A percentile compares a stretch with the other conserved stretches of the same genome.
Conservation (phyloP, 2,329 filamentous ascomycete species). For the Fusarium phyllophilum region DNA sequence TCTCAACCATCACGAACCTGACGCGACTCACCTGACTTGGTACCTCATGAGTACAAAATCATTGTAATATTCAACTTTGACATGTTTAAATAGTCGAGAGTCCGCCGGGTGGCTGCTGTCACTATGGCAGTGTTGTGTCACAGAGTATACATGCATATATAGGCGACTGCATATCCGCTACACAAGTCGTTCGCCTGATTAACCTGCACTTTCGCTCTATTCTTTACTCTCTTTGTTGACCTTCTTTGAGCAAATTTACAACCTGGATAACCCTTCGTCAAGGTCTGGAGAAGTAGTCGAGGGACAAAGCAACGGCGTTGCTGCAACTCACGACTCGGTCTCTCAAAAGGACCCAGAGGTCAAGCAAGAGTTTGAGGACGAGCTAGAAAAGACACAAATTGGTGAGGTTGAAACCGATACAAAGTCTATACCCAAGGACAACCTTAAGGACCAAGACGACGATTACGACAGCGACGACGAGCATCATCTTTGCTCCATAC, state of each 20-base stretch:
- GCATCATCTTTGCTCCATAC: slow-evolving; percentile 31
- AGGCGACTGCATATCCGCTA: slow-evolving; percentile 28
- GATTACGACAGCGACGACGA: slow-evolving; percentile 36
- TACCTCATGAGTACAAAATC: slow-evolving; percentile 2
- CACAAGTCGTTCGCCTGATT: slow-evolving; percentile 10
- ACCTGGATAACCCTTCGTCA: slow-evolving; percentile 24
- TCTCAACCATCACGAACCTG: slow-evolving; percentile 35
- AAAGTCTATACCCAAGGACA: background rate
- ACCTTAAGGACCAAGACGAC: background rate
- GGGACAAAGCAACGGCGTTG: slow-evolving; percentile 21
- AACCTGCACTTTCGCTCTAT: background rate
- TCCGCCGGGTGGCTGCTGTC: background rate
- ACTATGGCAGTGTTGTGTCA: slow-evolving; percentile 17
- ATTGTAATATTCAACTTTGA: background rate
- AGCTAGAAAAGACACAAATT: background rate
- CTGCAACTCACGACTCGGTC: slow-evolving; percentile 25
- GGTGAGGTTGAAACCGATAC: slow-evolving; percentile 3
- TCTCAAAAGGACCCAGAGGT: slow-evolving; percentile 11
- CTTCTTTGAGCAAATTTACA: background rate
- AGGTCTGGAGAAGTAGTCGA: slow-evolving; percentile 25
- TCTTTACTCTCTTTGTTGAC: background rate
- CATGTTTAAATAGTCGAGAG: slow-evolving; percentile 24
- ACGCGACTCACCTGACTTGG: slow-evolving; percentile 37
- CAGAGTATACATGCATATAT: slow-evolving; percentile 13
- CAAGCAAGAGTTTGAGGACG: background rate